A percentile compares a stretch with the other conserved stretches of the same genome.
These are phyloP conservation scores for Hygrophorus russula DNA, from an alignment of 768 basidiomycete genomes.

Conservation along the genomic window DNA sequence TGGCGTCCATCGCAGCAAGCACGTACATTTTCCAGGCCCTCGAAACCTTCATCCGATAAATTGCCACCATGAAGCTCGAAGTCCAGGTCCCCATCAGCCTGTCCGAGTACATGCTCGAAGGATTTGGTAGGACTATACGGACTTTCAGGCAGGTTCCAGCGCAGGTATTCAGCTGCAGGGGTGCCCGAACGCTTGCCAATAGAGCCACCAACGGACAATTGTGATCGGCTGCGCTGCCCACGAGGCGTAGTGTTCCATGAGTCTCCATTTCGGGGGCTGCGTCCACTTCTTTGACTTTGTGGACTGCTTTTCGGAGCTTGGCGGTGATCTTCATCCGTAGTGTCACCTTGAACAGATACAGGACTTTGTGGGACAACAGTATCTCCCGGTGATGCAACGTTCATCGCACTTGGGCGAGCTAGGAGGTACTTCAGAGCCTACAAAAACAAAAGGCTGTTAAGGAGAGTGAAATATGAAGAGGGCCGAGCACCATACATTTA, in stretches of 20 bases:
- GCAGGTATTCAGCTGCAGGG: slow-evolving; percentile 83
- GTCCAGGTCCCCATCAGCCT: slow-evolving; percentile 57
- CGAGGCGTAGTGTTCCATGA: slow-evolving; percentile 70
- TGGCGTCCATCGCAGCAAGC: slow-evolving; percentile 85
- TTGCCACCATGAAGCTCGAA: slow-evolving; percentile 76
- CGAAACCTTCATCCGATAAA: slow-evolving; percentile 69
- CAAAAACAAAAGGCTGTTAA: slow-evolving; percentile 7
- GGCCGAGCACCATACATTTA: slow-evolving; percentile 47
- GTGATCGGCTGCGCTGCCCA: slow-evolving; percentile 69
- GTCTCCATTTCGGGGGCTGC: slow-evolving; percentile 48
- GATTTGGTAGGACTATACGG: slow-evolving; percentile 69
- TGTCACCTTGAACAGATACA: slow-evolving; percentile 31
- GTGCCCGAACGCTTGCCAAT: slow-evolving; percentile 83
- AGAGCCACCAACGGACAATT: slow-evolving; percentile 63
- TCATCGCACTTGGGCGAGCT: slow-evolving; percentile 47
- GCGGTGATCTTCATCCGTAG: slow-evolving; percentile 40
- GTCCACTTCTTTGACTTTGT: slow-evolving; percentile 60
- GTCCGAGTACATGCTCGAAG: slow-evolving; percentile 40
- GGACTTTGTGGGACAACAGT: slow-evolving; percentile 36
- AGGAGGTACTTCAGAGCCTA: slow-evolving; percentile 90
- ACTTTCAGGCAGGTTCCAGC: slow-evolving; percentile 65
- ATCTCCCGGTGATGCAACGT: slow-evolving; percentile 27
- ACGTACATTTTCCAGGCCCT: slow-evolving; percentile 91
- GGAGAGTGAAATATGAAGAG: slow-evolving; percentile 5
- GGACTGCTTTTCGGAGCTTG: slow-evolving; percentile 45